These are phyloP conservation scores for Pseudopithomyces chartarum DNA, from an alignment of 2,329 filamentous ascomycete genomes.

Conservation along the genomic window DNA sequence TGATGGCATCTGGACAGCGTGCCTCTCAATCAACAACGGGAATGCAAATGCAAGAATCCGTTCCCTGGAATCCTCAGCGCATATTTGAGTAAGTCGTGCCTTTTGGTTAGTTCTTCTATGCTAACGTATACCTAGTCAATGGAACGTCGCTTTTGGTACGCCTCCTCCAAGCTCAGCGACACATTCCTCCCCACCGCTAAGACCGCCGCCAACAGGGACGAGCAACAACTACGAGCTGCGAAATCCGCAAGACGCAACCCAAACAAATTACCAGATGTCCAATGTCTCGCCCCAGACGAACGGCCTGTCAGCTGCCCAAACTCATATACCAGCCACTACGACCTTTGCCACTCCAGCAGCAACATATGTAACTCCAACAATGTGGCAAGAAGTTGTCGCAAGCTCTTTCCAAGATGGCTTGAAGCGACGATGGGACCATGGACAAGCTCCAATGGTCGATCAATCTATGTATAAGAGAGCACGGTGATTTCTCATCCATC, in stretches of 20 bases:
- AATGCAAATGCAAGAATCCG: slow-evolving; percentile 66
- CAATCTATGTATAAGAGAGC: slow-evolving; percentile 46
- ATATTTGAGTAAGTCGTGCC: slow-evolving; percentile 78
- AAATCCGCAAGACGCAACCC: slow-evolving; percentile 39
- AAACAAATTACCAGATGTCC: slow-evolving; percentile 40
- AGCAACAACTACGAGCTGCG: slow-evolving; percentile 40
- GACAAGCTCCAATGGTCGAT: slow-evolving; percentile 39
- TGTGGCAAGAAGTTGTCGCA: slow-evolving; percentile 58
- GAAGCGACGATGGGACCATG: slow-evolving; percentile 54
- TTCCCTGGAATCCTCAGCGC: slow-evolving; percentile 80
- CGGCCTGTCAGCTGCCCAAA: slow-evolving; percentile 30
- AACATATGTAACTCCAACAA: slow-evolving; percentile 53
- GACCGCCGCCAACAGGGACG: slow-evolving; percentile 47
- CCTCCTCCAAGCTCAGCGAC: slow-evolving; percentile 49
- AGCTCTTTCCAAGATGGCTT: slow-evolving; percentile 47
- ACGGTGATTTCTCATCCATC: slow-evolving; percentile 27
- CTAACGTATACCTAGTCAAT: slow-evolving; percentile 67
- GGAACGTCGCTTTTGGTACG: slow-evolving; percentile 92
- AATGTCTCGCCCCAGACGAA: slow-evolving; percentile 43
- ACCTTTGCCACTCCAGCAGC: slow-evolving; percentile 37
- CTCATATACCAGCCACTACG: slow-evolving; percentile 41
- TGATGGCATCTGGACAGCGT: slow-evolving; percentile 67
- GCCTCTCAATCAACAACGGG: slow-evolving; percentile 55
- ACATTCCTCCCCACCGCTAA: slow-evolving; percentile 52
- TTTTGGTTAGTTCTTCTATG: background rate